Base-by-base conservation (phyloP, 768 basidiomycete genomes). In the Hypsizygus marmoreus region DNA sequence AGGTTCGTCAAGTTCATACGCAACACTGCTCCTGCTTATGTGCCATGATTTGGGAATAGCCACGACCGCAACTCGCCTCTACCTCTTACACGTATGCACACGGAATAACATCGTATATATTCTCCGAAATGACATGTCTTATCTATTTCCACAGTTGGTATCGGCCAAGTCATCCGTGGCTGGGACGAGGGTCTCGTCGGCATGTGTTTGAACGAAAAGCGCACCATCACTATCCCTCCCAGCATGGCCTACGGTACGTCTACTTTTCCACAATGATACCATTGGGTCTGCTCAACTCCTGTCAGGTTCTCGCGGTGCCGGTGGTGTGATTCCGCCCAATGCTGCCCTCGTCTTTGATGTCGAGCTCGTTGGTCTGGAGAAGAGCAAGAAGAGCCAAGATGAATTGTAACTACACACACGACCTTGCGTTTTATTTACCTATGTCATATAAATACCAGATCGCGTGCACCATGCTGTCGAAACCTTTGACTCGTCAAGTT, bases 151-250 rank as follows among this genome's bases (percentile, higher is more conserved):
- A 4, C 33, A 92, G 90, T 93, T 23, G 90, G 90, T 39, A 65
- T 74, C 30, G 86, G 86, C 8, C 88, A 91, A 58, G 90, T 93
- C 40, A 93, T 93, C 62, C 74, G 75, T 53, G 90, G 90, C 13
- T 93, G 90, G 90, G 90, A 93, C 54, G 67, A 88, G 31, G 90
- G 90, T 55, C 80, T 93, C 38, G 46, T 77, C 29, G 88, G 86
- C 43, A 93, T 95, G 84, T 95, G 94, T 62, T 61, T 91, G 29
- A 73, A 79, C 49, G 94, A 97, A 72, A 93, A 91, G 74, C 86
- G 94, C 33, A 90, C 75, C 4, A 76, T 97, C 49, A 94, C 86
- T 17, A 95, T 97, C 50, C 94, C 94, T 11, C 61, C 91, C 5
- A 50, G 71, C 39, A 70, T 84, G 71, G 94, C 84, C 16, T 97